Evolutionary conservation across 805 yeast genomes (phyloP).

Genomic region (Candida railenensis): DNA sequence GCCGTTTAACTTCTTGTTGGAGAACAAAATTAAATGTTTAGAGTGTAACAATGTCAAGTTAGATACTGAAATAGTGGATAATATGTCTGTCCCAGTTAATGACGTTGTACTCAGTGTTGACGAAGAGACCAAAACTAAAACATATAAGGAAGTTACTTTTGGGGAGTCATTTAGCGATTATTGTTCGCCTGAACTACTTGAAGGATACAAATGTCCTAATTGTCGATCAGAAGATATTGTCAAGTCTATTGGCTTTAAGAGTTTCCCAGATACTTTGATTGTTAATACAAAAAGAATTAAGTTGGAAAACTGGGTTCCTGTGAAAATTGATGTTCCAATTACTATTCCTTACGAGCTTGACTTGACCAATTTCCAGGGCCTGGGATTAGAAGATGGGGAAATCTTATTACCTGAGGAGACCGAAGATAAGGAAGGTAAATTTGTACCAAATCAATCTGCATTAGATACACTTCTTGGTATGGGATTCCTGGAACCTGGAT

Average conservation of each 20-base stretch:
- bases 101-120: conserved; percentile 36
- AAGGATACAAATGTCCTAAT: conserved; percentile 56
- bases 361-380: conserved; percentile 41
- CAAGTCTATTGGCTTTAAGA: conserved; percentile 49
- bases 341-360: conserved; percentile 36
- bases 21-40: conserved; percentile 59
- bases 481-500: conserved; percentile 82
- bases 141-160: conserved; percentile 51
- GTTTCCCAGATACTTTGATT: conserved; percentile 70
- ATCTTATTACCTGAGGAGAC: conserved; percentile 11
- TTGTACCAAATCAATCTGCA: conserved; percentile 56
- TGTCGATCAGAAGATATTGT: conserved; percentile 44
- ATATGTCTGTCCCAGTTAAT: conserved; percentile 58
- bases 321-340: conserved; percentile 75
- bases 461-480: conserved; percentile 60
- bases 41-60: conserved; percentile 63
- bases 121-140: conserved; percentile 44
- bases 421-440: conserved; percentile 17
- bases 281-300: conserved; percentile 78
- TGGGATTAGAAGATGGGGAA: conserved; percentile 18
- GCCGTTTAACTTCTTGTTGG: conserved; percentile 61
- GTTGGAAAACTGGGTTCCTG: conserved; percentile 87
- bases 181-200: conserved; percentile 53
- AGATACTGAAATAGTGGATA: conserved; percentile 56
- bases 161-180: conserved; percentile 46